Evolutionary conservation across 768 basidiomycete genomes (phyloP), one percentile per base, ranked within the genome.

Genomic region (Trametes meyenii): DNA sequence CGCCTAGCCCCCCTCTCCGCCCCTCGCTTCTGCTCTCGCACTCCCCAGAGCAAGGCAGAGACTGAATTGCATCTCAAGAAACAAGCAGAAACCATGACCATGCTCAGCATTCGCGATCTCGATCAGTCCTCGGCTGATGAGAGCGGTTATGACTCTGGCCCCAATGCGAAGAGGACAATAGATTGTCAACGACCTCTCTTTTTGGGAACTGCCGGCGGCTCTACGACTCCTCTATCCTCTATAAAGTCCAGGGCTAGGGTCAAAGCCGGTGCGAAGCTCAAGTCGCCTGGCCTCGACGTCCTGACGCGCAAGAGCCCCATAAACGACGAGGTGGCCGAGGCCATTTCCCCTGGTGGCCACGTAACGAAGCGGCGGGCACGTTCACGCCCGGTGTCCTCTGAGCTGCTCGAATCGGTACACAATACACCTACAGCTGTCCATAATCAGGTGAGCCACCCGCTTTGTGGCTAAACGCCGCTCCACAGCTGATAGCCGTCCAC

Each of bases 321-420:
- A 36, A 66, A 67, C 39, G 64, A 70, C 26, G 71, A 70, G 50
- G 71, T 72, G 2, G 68, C 64, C 14, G 71, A 70, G 61, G 67
- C 69, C 1, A 79, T 91, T 60, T 92, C 89, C 0, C 90, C 90
- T 2, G 88, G 88, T 13, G 90, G 89, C 0, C 90, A 90, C 72
- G 77, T 92, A 58, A 82, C 79, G 40, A 92, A 92, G 73, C 81
- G 89, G 58, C 84, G 90, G 12, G 90, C 89, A 1, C 84, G 88
- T 12, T 85, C 88, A 26, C 79, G 89, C 53, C 90, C 89, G 2
- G 78, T 90, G 14, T 91, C 90, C 19, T 73, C 81, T 26, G 88
- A 89, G 69, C 74, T 90, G 48, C 77, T 85, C 17, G 81, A 86
- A 71, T 81, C 80, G 63, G 72, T 77, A 46, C 67, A 70, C 54